phyloP scores from a whole-genome alignment of 306 rosid species.

The Citrullus mucosospermus region DNA sequence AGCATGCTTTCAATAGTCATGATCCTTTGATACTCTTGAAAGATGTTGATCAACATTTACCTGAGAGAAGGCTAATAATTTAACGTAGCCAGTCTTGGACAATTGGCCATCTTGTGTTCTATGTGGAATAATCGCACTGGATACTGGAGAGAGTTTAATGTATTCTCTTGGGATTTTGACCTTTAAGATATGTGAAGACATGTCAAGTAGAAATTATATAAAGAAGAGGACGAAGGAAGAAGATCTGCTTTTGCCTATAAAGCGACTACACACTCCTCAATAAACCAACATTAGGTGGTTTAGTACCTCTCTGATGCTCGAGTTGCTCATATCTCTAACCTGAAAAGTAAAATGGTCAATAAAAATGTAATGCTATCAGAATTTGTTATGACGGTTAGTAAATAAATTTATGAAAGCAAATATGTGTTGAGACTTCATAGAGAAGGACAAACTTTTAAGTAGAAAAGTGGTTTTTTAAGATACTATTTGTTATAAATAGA shows the following conservation, averaged over 20 bases:
- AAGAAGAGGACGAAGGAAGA: neutral
- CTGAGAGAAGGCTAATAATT: slow-evolving; percentile 79
- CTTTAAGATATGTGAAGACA: slow-evolving; percentile 27
- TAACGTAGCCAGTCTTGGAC: slow-evolving; percentile 79
- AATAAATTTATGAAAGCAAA: neutral
- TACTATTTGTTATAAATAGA: neutral
- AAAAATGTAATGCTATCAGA: slow-evolving; percentile 5
- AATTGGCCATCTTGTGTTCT: slow-evolving; percentile 52
- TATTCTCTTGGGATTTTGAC: slow-evolving; percentile 73
- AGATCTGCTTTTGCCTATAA: neutral
- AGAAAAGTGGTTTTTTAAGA: neutral
- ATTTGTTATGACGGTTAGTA: neutral
- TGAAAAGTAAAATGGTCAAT: slow-evolving; percentile 20
- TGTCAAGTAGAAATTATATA: neutral
- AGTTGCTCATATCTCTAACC: slow-evolving; percentile 32
- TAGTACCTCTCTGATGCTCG: slow-evolving; percentile 58
- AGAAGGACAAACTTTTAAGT: neutral
- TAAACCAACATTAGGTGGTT: neutral
- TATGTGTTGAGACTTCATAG: neutral
- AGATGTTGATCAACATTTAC: slow-evolving; percentile 18
- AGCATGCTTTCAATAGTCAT: neutral
- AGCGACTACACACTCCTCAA: neutral
- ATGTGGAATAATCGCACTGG: slow-evolving; percentile 71
- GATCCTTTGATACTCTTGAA: neutral
- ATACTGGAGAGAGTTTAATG: slow-evolving; percentile 79